Evolutionary conservation across 73 alveolate species (phyloP).

Genomic region (Durusdinium trenchii): DNA sequence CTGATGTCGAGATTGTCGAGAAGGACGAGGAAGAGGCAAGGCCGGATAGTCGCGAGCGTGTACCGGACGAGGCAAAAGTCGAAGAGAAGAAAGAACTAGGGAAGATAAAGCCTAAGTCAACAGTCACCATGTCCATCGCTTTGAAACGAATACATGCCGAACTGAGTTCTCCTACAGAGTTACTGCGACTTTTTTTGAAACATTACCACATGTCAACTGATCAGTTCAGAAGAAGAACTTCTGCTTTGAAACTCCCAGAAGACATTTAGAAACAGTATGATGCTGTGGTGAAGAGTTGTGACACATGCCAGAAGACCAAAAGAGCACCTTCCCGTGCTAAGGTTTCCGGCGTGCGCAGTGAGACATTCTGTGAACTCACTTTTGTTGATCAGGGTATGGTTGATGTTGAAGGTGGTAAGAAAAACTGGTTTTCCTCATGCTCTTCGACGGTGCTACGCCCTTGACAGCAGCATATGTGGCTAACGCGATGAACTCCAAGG

Average conservation of each 20-base stretch:
- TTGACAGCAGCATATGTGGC: not conserved
- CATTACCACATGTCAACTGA: not conserved
- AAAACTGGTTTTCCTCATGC: not conserved
- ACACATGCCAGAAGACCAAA: constrained; percentile 15
- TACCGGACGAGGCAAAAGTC: not conserved
- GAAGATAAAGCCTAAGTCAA: not conserved
- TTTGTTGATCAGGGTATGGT: constrained; percentile 4
- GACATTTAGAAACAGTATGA: not conserved
- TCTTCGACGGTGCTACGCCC: not conserved
- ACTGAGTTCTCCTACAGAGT: not conserved
- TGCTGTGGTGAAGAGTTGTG: not conserved
- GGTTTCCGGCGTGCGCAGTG: not conserved
- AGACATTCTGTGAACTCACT: not conserved
- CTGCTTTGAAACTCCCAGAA: constrained; percentile 7
- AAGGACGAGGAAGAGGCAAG: not conserved
- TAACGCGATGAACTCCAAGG: not conserved
- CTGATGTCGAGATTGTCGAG: not conserved
- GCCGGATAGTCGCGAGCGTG: not conserved
- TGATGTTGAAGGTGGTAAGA: not conserved
- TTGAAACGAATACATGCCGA: not conserved
- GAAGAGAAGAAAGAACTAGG: not conserved
- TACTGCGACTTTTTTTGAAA: not conserved
- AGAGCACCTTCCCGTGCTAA: not conserved
- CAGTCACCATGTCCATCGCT: not conserved
- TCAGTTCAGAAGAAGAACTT: not conserved